Evolutionary conservation across 225 moss, liverwort and hornwort genomes (phyloP), one percentile per base, ranked within the genome.

Genomic region (Pleurozium schreberi): DNA sequence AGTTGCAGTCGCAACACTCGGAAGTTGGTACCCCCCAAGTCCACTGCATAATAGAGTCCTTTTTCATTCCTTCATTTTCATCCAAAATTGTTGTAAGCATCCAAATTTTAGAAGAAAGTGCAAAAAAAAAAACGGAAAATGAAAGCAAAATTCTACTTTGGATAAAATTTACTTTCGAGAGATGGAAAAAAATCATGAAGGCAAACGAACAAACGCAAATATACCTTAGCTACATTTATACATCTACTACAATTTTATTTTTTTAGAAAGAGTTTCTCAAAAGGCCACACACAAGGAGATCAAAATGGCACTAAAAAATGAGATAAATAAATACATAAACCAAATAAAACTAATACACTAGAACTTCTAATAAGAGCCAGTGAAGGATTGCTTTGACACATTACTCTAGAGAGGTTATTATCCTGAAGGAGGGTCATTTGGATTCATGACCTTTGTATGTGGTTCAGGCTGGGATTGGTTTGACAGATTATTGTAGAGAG

Each of bases 11-110:
- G 98, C 93, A 98, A 84, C 70, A 98, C 98, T 91, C 98, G 96
- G 88, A 96, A 98, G 89, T 98, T 98, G 84, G 98, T 98, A 47
- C 98, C 98, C 43, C 98, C 98, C 94, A 98, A 91, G 88, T 98
- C 98, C 88, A 98, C 93, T 40, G 98, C 98, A 79, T 98, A 98
- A 76, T 92, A 98, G 57, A 98, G 89, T 31, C 98, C 98, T 78
- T 70, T 95, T 75, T 98, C 98, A 67, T 96, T 91, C 91, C 98
- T 98, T 95, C 91, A 91, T 33, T 74, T 80, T 11, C 89, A 81
- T 81, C 80, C 87, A 85, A 85, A 38, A 78, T 30, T 82, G n/a
- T n/a, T 5, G 83, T 57, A 59, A 85, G 31, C 57, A 87, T 58
- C 58, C 90, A 17, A 36, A 11, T 63, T 18, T 18, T 49, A 26